Evolutionary conservation across 2,329 filamentous ascomycete genomes (phyloP), one percentile per base, ranked within the genome.

Genomic region (Cladorrhinum sp.): DNA sequence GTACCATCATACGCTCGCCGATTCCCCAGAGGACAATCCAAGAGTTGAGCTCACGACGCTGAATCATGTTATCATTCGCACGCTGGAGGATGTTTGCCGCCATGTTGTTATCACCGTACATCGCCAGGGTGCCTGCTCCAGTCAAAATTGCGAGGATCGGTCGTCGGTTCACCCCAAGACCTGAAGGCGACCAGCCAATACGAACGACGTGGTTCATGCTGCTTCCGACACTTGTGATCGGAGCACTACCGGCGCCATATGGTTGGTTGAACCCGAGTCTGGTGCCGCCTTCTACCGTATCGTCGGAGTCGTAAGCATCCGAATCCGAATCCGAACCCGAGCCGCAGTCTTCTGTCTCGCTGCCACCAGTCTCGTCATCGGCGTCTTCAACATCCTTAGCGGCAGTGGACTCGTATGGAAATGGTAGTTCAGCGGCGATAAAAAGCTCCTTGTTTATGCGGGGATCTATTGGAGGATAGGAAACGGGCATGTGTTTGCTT

Each of bases 11-110:
- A 2, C 77, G 77, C 45, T 79, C 81, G 6, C 84, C 84, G 2
- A 85, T 71, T 0, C 81, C 81, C 83, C 83, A 86, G 1, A 85
- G 74, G 1, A 81, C 76, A 58, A 77, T 74, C 83, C 83, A 86
- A 25, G 72, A 68, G 45, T 74, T 68, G 25, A 78, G 77, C 65
- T 70, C 64, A 48, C 68, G 62, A 18, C 66, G 64, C 53, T 68
- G 65, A 27, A 69, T 62, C 67, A 67, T 69, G 20, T 64, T 64
- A 9, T 68, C 67, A 38, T 68, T 66, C n/a, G 65, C 63, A 24
- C 64, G 56, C 7, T 61, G 58, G 1, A 64, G 38, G 48, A 68
- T 65, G 32, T 64, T 65, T 3, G 63, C 50, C 1, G 69, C 67
- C 38, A 65, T 66, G 67, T 50, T 64, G 1, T 73, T 71, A 67